phyloP scores from a whole-genome alignment of 1,139 yeast genomes.

The Blastobotrys aristatus region DNA sequence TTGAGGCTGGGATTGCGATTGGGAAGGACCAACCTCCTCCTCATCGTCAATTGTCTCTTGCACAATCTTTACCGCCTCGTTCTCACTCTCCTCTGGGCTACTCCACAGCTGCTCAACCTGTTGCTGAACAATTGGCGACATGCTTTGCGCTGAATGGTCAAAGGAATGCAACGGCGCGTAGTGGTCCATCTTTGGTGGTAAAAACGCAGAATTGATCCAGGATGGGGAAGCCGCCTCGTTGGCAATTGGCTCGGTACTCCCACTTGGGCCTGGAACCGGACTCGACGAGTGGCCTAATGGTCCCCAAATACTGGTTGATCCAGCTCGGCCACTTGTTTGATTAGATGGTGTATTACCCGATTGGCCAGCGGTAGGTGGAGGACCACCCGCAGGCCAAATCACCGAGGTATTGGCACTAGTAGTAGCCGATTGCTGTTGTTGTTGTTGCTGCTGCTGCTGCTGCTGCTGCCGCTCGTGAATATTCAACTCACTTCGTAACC shows the following conservation, averaged over 20 bases:
- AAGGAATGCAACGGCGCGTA: not conserved
- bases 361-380: not conserved
- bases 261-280: not conserved
- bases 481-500: not conserved
- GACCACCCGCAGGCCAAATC: not conserved
- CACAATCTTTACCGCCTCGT: not conserved
- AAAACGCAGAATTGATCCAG: not conserved
- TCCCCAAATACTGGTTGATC: slow-evolving; percentile 6
- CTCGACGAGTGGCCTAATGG: slow-evolving; percentile 1
- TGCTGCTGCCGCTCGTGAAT: no score
- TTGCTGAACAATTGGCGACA: not conserved
- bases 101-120: slow-evolving; percentile 1
- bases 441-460: no score
- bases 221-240: not conserved
- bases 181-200: not conserved
- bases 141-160: not conserved
- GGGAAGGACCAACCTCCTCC: not conserved
- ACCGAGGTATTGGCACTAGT: not conserved
- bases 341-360: not conserved
- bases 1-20: not conserved
- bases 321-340: not conserved
- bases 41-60: not conserved
- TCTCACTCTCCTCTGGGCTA: not conserved
- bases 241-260: not conserved
- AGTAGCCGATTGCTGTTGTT: not conserved